Evolutionary conservation across 495 filamentous ascomycete species (phyloP).

Genomic region (Penicillium paradoxum): DNA sequence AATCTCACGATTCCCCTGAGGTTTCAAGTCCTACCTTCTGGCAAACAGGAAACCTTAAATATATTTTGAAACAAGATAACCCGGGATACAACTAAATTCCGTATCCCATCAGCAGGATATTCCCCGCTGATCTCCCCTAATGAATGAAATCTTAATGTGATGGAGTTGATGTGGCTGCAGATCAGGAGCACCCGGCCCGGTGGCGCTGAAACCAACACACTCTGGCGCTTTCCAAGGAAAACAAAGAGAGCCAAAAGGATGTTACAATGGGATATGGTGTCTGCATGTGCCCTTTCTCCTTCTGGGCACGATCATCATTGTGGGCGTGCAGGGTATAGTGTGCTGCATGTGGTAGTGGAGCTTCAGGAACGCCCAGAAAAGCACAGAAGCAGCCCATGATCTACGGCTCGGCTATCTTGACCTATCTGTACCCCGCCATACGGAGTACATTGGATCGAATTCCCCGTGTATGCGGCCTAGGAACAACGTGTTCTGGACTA

Average conservation of each 20-base stretch:
- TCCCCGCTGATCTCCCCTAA: slow-evolving; percentile 1
- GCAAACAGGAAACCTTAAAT: background rate
- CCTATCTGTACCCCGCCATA: background rate
- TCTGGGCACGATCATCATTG: background rate
- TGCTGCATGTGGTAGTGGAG: background rate
- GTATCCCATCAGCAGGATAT: background rate
- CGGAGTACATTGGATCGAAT: background rate
- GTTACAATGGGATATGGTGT: background rate
- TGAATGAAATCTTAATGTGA: background rate
- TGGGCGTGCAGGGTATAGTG: background rate
- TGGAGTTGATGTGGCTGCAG: background rate
- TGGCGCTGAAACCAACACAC: background rate
- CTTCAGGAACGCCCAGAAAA: background rate
- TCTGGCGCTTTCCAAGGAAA: no score
- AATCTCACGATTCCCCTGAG: background rate
- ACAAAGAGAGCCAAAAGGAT: no score
- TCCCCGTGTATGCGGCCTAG: background rate
- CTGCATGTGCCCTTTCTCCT: background rate
- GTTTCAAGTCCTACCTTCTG: background rate
- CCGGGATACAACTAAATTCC: background rate
- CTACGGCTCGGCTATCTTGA: background rate
- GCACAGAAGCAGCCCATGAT: background rate
- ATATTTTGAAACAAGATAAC: no score
- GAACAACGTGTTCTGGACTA: background rate
- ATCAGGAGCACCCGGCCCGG: background rate